Conservation (phyloP, 2,329 filamentous ascomycete species). For the Hymenotorrendiella dingleyae region DNA sequence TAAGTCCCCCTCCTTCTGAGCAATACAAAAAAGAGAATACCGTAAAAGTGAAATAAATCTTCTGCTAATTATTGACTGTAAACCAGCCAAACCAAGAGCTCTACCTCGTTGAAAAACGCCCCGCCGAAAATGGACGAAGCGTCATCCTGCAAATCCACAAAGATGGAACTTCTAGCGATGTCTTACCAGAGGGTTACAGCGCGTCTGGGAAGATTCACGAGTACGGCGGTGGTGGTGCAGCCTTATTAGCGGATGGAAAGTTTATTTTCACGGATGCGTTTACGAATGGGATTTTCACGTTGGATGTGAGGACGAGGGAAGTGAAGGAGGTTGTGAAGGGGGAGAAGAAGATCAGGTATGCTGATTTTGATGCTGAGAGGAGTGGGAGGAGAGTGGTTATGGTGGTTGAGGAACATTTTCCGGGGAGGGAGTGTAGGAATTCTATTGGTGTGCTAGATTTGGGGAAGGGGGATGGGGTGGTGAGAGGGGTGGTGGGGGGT, state of each 20-base stretch:
- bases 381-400: slow-evolving; percentile 40
- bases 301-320: slow-evolving; percentile 33
- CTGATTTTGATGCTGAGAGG: slow-evolving; percentile 40
- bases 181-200: slow-evolving; percentile 40
- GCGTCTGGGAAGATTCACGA: slow-evolving; percentile 44
- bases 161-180: slow-evolving; percentile 31
- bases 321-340: slow-evolving; percentile 32
- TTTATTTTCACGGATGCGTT: slow-evolving; percentile 42
- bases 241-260: slow-evolving; percentile 33
- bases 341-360: slow-evolving; percentile 36
- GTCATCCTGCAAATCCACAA: slow-evolving; percentile 39
- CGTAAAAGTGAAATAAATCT: no score
- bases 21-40: no score
- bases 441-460: slow-evolving; percentile 28
- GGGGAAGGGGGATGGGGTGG: slow-evolving; percentile 29
- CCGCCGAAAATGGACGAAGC: slow-evolving; percentile 34
- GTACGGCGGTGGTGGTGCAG: slow-evolving; percentile 44
- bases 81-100: slow-evolving; percentile 22
- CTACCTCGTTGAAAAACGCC: slow-evolving; percentile 33
- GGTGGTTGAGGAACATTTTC: slow-evolving; percentile 44
- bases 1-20: slow-evolving; percentile 8
- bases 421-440: slow-evolving; percentile 25
- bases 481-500: slow-evolving; percentile 36
- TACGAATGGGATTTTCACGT: slow-evolving; percentile 37
- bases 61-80: slow-evolving; percentile 15